Evolutionary conservation across 129 eudicot species (phyloP).

Genomic region (Artemisia argyi): DNA sequence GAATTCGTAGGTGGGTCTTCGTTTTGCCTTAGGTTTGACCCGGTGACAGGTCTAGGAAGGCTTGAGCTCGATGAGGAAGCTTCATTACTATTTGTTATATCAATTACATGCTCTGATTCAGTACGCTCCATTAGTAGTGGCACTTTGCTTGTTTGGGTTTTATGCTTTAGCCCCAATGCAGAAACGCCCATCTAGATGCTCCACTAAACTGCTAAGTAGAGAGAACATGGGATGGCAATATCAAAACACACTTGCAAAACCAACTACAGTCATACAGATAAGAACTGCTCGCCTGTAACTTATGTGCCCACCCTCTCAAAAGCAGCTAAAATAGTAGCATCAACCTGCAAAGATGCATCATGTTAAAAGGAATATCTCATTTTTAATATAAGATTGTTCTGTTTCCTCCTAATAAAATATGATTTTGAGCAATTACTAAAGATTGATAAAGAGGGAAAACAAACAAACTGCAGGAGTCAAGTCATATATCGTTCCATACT

Average conservation of each 20-base stretch:
- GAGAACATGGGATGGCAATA: constrained; percentile 55
- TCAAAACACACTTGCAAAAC: constrained; percentile 18
- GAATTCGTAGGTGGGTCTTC: constrained; percentile 57
- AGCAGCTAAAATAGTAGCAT: constrained; percentile 22
- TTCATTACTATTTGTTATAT: constrained; percentile 60
- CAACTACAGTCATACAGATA: constrained; percentile 9
- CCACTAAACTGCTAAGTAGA: constrained; percentile 31
- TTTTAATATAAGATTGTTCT: background rate
- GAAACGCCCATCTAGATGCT: constrained; percentile 65
- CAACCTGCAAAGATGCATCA: constrained; percentile 30
- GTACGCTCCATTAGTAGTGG: constrained; percentile 54
- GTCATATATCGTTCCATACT: too few species aligned
- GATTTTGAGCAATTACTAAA: background rate
- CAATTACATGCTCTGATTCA: constrained; percentile 62
- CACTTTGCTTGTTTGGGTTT: constrained; percentile 50
- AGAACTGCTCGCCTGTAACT: constrained; percentile 16
- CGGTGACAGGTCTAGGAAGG: constrained; percentile 47
- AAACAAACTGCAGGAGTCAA: too few species aligned
- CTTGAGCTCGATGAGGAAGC: constrained; percentile 72
- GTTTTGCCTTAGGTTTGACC: constrained; percentile 39
- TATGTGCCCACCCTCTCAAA: constrained; percentile 22
- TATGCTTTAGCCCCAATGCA: constrained; percentile 58
- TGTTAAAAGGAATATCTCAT: constrained; percentile 4
- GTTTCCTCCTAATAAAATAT: constrained; percentile 13
- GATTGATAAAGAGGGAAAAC: background rate